These are phyloP conservation scores for Colletotrichum tanaceti DNA, from an alignment of 2,329 filamentous ascomycete species.

Conservation along the genomic window DNA sequence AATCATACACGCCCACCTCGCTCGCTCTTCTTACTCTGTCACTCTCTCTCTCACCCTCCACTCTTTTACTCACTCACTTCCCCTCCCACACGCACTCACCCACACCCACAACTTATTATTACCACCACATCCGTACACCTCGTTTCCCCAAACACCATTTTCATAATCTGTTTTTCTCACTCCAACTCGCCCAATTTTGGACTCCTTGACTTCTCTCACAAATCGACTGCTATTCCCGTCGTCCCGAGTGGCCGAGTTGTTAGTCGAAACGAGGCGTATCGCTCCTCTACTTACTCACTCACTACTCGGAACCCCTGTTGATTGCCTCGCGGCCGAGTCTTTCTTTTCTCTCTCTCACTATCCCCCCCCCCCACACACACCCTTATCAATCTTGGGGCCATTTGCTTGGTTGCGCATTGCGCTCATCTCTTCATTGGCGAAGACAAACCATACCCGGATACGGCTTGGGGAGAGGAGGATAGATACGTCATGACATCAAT, in stretches of 20 bases:
- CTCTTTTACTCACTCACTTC: constrained; percentile 17
- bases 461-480: constrained; percentile 37
- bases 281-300: background rate
- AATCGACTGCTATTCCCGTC: constrained; percentile 8
- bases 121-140: constrained; percentile 28
- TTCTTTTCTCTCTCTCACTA: constrained; percentile 31
- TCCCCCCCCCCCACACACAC: too few species aligned
- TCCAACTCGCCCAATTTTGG: constrained; percentile 5
- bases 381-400: background rate
- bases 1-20: constrained; percentile 30
- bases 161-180: constrained; percentile 4
- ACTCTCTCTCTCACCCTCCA: background rate
- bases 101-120: constrained; percentile 29
- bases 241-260: constrained; percentile 16
- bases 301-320: background rate
- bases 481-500: constrained; percentile 50
- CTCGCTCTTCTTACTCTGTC: constrained; percentile 6
- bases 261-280: background rate
- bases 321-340: constrained; percentile 6
- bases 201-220: background rate
- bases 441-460: constrained; percentile 37
- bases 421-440: constrained; percentile 36
- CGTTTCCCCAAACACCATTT: constrained; percentile 9
- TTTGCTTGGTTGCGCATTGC: constrained; percentile 29
- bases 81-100: constrained; percentile 5